Evolutionary conservation across 169 alveolate genomes (phyloP), one percentile per base, ranked within the genome.

Genomic region (Eimeria necatrix): DNA sequence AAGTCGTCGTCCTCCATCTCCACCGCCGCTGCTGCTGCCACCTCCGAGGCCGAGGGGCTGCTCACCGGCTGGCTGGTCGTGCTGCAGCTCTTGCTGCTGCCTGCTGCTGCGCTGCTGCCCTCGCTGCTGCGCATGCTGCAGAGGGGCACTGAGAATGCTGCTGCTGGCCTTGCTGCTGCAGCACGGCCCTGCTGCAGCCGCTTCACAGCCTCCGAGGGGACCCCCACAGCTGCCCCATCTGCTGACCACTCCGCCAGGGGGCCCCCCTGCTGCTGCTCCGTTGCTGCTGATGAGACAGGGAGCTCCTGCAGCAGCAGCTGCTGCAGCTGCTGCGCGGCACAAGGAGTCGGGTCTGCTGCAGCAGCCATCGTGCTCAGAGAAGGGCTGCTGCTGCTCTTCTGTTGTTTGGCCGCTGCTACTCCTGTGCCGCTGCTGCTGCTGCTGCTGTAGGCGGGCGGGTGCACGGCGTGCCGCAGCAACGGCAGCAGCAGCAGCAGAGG

Each of bases 11-110:
- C 88, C 6, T 78, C 88, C 6, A 49, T 51, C 48, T 49, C 68
- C 26, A 26, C 88, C 18, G 88, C 88, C 20, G 88, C 88, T 46
- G 88, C 68, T 49, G 88, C 88, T 4, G 88, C 88, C 4, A 20
- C 88, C 1, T 48, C 88, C 1, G 88, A 48, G 3, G 88, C 88
- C 4, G 88, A 9, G 4, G 86, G 86, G 86, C 86, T 76, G 86
- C 86, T 76, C 7, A 76, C 86, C 4, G 86, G 86, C 6, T 76
- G 86, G 24, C 86, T 76, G 32, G 64, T 76, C 61, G 48, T 46
- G 86, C 86, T 76, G 86, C 70, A 78, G 88, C 88, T 78, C 60
- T 51, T 78, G 88, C 88, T 78, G 88, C 88, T 49, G 49, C 20
- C 88, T 51, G 70, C 88, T 51, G 86, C 64, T 9, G 41, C 76